phyloP scores from a whole-genome alignment of 176 grass and related monocot species.

The Aegilops sharonensis region DNA sequence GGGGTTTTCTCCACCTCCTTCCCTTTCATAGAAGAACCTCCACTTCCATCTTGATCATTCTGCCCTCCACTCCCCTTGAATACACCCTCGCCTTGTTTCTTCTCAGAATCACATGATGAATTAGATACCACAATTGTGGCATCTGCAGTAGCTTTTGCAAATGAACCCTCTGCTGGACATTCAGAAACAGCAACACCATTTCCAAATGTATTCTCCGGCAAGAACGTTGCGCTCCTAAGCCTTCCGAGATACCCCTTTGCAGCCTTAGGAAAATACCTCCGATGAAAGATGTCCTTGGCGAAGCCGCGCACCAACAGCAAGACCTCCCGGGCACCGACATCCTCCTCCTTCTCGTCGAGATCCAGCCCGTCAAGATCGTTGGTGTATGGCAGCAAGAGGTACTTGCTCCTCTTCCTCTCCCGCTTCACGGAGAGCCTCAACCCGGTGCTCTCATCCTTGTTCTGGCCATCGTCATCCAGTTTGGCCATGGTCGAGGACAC shows the following conservation, averaged over 20 bases:
- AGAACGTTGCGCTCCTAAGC: constrained; percentile 46
- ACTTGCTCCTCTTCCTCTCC: constrained; percentile 79
- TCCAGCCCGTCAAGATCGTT: background rate
- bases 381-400: constrained; percentile 74
- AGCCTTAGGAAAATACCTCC: constrained; percentile 7
- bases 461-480: background rate
- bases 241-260: constrained; percentile 35
- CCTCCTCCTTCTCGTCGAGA: constrained; percentile 3
- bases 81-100: background rate
- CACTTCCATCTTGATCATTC: constrained; percentile 20
- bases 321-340: constrained; percentile 21
- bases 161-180: background rate
- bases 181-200: background rate
- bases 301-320: constrained; percentile 27
- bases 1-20: constrained; percentile 13
- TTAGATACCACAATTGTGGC: background rate
- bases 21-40: constrained; percentile 8
- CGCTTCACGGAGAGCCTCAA: constrained; percentile 33
- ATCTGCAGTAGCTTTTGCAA: background rate
- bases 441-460: background rate
- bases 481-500: background rate
- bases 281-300: constrained; percentile 24
- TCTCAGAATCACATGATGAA: background rate
- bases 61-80: constrained; percentile 21
- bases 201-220: background rate